phyloP scores from a whole-genome alignment of 768 basidiomycete species.

The Amanita fuliginea region DNA sequence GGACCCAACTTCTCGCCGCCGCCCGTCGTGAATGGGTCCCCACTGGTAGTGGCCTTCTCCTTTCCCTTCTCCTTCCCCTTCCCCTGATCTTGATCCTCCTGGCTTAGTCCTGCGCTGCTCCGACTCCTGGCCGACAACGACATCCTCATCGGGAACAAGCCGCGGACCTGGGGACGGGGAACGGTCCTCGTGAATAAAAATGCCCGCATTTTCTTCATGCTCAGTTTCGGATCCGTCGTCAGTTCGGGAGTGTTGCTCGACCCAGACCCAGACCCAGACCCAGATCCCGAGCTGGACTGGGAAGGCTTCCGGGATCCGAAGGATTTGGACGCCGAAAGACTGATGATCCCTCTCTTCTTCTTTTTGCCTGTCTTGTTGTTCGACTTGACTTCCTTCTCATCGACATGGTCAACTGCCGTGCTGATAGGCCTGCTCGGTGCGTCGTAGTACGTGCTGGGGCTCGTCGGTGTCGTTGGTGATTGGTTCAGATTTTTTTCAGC shows the following conservation, averaged over 20 bases:
- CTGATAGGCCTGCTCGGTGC: constrained; percentile 4
- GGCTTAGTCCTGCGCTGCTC: not conserved
- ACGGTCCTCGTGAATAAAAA: constrained; percentile 7
- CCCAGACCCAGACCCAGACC: not conserved
- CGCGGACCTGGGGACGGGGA: constrained; percentile 2
- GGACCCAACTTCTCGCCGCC: not conserved
- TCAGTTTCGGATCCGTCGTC: constrained; percentile 3
- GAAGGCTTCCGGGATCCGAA: too few species aligned
- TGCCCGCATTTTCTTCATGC: constrained; percentile 4
- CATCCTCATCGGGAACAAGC: constrained; percentile 1
- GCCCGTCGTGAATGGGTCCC: not conserved
- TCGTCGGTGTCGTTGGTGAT: constrained; percentile 1
- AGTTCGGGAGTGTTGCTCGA: not conserved
- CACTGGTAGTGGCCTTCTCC: not conserved
- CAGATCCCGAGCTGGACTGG: not conserved
- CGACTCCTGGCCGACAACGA: constrained; percentile 2
- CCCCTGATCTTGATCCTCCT: not conserved
- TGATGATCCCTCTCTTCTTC: not conserved
- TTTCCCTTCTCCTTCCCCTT: constrained; percentile 1
- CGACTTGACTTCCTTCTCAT: not conserved
- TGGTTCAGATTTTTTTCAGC: not conserved
- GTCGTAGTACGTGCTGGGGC: constrained; percentile 4
- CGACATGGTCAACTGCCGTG: not conserved
- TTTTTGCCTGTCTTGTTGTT: not conserved
- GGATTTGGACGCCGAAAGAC: not conserved